These are phyloP conservation scores for Cladophialophora carrionii DNA, from an alignment of 2,329 filamentous ascomycete species.

Conservation along the genomic window DNA sequence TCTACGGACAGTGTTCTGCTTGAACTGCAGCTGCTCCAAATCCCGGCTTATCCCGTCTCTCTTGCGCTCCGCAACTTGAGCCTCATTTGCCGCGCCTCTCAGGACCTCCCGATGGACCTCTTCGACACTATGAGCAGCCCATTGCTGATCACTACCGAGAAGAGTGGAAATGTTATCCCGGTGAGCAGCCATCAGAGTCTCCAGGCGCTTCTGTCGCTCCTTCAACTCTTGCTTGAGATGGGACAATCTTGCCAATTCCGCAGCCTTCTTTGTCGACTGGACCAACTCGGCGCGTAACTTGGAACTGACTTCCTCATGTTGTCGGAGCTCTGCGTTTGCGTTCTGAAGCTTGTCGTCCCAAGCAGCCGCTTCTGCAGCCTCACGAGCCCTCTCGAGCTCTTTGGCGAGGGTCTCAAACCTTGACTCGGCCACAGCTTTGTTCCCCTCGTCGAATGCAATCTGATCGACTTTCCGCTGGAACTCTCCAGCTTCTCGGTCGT, in stretches of 20 bases:
- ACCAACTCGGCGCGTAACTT: conserved; percentile 78
- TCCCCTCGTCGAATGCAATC: conserved; percentile 85
- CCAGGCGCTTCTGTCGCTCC: conserved; percentile 72
- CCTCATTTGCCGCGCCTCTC: conserved; percentile 54
- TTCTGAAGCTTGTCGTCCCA: conserved; percentile 73
- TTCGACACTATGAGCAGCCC: conserved; percentile 73
- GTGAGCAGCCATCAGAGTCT: conserved; percentile 77
- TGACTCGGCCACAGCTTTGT: conserved; percentile 74
- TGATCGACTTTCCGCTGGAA: conserved; percentile 70
- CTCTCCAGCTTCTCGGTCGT: conserved; percentile 69
- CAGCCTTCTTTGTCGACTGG: conserved; percentile 77
- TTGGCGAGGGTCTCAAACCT: conserved; percentile 70
- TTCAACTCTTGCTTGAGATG: conserved; percentile 78
- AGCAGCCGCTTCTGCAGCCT: conserved; percentile 64
- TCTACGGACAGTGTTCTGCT: conserved; percentile 67
- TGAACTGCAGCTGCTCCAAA: conserved; percentile 75
- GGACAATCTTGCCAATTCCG: conserved; percentile 81
- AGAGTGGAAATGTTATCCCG: conserved; percentile 68
- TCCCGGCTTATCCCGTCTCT: conserved; percentile 73
- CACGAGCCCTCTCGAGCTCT: conserved; percentile 64
- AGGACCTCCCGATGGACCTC: conserved; percentile 67
- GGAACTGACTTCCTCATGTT: conserved; percentile 72
- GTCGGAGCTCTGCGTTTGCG: conserved; percentile 66
- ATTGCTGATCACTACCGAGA: conserved; percentile 62
- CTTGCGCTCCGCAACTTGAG: conserved; percentile 63